A percentile compares a stretch with the other conserved stretches of the same genome.
Evolutionary conservation across 495 filamentous ascomycete species (phyloP).

Genomic region (Neurospora sp.): DNA sequence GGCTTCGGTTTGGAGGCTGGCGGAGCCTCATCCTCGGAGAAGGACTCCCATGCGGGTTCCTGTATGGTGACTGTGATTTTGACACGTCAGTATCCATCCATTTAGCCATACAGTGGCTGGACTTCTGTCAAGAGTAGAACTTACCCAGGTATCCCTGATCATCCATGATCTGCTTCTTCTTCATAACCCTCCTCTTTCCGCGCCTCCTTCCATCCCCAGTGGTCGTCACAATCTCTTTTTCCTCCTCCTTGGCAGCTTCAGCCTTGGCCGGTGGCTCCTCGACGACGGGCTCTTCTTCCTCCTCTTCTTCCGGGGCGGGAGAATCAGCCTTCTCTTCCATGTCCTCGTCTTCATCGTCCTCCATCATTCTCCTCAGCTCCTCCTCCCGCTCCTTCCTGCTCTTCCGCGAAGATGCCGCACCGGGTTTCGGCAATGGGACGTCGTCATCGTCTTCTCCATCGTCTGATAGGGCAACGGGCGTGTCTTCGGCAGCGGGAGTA

Average conservation of each 20-base stretch:
- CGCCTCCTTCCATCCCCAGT: conserved; percentile 59
- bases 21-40: conserved; percentile 76
- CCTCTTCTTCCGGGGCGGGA: conserved; percentile 5
- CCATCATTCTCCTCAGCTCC: conserved; percentile 75
- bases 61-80: conserved; percentile 67
- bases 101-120: neutral
- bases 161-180: conserved; percentile 83
- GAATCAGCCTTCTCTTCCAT: conserved; percentile 14
- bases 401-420: conserved; percentile 34
- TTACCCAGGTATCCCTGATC: conserved; percentile 87
- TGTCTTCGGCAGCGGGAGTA: conserved; percentile 43
- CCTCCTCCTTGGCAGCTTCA: conserved; percentile 34
- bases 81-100: conserved; percentile 7
- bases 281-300: conserved; percentile 18
- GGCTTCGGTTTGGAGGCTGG: conserved; percentile 46
- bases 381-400: conserved; percentile 62
- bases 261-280: conserved; percentile 23
- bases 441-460: conserved; percentile 58
- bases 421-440: conserved; percentile 28
- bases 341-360: conserved; percentile 56
- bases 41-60: conserved; percentile 87
- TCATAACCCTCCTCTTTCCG: conserved; percentile 74
- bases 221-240: conserved; percentile 43
- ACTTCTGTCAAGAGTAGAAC: conserved; percentile 17
- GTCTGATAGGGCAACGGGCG: conserved; percentile 54